Evolutionary conservation across 495 filamentous ascomycete genomes (phyloP), one percentile per base, ranked within the genome.

Genomic region (Aspergillus biplanus): DNA sequence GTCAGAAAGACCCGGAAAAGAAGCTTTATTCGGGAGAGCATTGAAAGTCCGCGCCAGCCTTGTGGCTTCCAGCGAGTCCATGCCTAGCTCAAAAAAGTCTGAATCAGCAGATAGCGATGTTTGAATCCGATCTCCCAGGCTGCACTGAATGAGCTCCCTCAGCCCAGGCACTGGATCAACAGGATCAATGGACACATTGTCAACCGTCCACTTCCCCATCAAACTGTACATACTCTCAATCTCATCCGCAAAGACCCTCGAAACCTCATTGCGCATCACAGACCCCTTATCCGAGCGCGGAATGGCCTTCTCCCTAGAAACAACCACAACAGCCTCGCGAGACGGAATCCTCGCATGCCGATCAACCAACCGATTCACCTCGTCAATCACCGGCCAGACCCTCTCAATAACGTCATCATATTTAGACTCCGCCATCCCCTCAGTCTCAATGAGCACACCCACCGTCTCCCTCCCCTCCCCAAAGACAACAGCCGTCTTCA

Each of bases 271-370:
- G 12, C 75, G 69, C 59, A 66, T 52, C 16, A 77, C 35, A 6
- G 75, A 74, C 15, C 74, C 76, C 58, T 80, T 79, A 46, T 75
- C 76, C 2, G 76, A 69, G 48, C 72, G 69, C n/a, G 73, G 71
- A 34, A 78, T 52, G 1, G 33, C 13, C 47, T 54, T 56, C 8
- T 34, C 56, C 7, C 55, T 16, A 3, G 66, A 58, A 15, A 71
- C 63, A 1, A 78, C 52, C 44, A 78, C 61, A 18, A 79, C 61
- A 7, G 70, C 67, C 0, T 65, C 52, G 33, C 57, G 59, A 6
- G 70, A 71, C 3, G 58, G 66, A 27, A 80, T 67, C 15, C 67
- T 64, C 8, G 71, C 74, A 60, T 75, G 71, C 13, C 52, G 58
- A 57, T 77, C 73, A 48, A 75, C 65, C 27, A 60, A 44, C 27